Percentiles rank a stretch among this genome's conserved stretches.
Evolutionary conservation across 2,329 filamentous ascomycete species (phyloP).

Genomic region (Cytospora schulzeri): DNA sequence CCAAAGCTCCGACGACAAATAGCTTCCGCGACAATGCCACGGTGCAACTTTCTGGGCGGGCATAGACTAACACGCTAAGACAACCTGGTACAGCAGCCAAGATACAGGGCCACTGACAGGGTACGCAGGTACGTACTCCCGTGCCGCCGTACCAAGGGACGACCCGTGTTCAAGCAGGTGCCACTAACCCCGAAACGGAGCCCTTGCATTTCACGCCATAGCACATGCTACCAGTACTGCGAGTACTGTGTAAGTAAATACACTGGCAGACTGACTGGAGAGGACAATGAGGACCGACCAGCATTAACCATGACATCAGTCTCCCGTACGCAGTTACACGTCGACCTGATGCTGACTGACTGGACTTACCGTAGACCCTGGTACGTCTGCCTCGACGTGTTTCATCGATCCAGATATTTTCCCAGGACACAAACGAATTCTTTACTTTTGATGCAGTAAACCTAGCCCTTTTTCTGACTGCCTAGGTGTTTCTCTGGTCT

Average conservation of each 20-base stretch:
- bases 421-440: not conserved
- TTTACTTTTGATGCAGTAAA: not conserved
- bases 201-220: not conserved
- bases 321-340: constrained; percentile 1
- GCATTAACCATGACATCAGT: not conserved
- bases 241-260: not conserved
- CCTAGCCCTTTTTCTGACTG: not conserved
- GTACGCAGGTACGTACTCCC: not conserved
- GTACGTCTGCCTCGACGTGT: not conserved
- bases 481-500: not conserved
- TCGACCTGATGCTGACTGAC: not conserved
- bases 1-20: not conserved
- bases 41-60: not conserved
- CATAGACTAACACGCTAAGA: not conserved
- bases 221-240: not conserved
- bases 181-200: not conserved
- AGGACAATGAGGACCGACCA: not conserved
- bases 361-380: not conserved
- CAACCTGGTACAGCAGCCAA: too few relatives aligned
- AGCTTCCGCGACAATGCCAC: constrained; percentile 2
- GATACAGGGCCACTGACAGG: too few relatives aligned
- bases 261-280: too few relatives aligned
- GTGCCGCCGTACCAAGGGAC: not conserved
- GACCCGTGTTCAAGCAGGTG: not conserved
- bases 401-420: not conserved